Conservation (phyloP, 805 yeast species). For the Wickerhamomyces bisporus region DNA sequence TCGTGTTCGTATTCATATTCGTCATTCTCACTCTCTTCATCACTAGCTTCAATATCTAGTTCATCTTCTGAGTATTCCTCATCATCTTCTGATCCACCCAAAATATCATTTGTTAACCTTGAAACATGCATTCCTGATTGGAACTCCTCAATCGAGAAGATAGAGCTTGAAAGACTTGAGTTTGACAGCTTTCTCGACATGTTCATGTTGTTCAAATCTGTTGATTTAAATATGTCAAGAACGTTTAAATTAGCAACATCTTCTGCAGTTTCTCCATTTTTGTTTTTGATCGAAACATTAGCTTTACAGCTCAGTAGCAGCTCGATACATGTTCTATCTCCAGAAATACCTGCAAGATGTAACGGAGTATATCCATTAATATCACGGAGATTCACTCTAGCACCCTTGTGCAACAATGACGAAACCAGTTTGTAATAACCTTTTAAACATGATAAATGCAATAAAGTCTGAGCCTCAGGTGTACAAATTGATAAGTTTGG, state of each 20-base stretch:
- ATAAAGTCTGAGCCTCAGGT: constrained; percentile 76
- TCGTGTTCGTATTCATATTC: constrained; percentile 10
- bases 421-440: constrained; percentile 61
- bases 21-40: constrained; percentile 27
- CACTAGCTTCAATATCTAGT: constrained; percentile 15
- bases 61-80: constrained; percentile 14
- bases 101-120: constrained; percentile 27
- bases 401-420: constrained; percentile 59
- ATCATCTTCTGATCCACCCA: constrained; percentile 22
- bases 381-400: constrained; percentile 70
- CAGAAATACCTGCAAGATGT: constrained; percentile 77
- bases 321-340: constrained; percentile 62
- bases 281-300: constrained; percentile 44
- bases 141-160: constrained; percentile 27
- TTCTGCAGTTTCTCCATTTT: constrained; percentile 42
- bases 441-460: constrained; percentile 78
- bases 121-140: constrained; percentile 27
- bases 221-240: constrained; percentile 25
- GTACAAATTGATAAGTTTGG: constrained; percentile 84
- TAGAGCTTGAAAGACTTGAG: constrained; percentile 23
- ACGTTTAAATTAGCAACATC: constrained; percentile 36
- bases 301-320: constrained; percentile 62
- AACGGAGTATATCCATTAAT: constrained; percentile 81
- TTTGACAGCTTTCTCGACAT: constrained; percentile 22
- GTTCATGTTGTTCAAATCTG: background rate